A percentile compares a stretch with the other conserved stretches of the same genome.
Evolutionary conservation across 139 green algal species (phyloP).

Genomic region (Chlamydomonas urium): DNA sequence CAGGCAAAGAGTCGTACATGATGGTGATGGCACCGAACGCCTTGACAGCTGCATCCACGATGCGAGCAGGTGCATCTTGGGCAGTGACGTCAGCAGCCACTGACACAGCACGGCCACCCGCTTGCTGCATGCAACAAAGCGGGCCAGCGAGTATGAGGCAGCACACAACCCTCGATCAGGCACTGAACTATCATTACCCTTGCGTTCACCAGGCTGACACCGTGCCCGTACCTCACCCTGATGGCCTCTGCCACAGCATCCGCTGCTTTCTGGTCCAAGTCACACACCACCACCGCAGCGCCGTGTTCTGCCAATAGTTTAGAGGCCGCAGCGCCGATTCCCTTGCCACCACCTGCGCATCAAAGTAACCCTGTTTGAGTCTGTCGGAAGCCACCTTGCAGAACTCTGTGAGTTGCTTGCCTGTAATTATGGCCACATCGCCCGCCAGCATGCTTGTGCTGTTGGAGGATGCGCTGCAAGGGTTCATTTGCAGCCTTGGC

Average conservation of each 20-base stretch:
- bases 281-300: constrained; percentile 60
- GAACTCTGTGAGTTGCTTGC: not conserved
- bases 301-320: constrained; percentile 65
- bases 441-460: constrained; percentile 28
- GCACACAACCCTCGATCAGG: not conserved
- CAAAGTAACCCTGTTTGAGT: not conserved
- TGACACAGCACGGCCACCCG: constrained; percentile 21
- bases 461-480: not conserved
- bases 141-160: not conserved
- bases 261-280: constrained; percentile 62
- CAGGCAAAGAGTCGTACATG: no score
- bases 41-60: constrained; percentile 50
- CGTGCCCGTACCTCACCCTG: constrained; percentile 5
- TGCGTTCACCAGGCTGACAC: not conserved
- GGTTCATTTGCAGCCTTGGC: not conserved
- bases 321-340: constrained; percentile 69
- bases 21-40: constrained; percentile 53
- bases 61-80: constrained; percentile 36
- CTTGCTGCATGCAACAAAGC: constrained; percentile 1
- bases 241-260: constrained; percentile 49
- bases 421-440: constrained; percentile 65
- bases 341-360: constrained; percentile 55
- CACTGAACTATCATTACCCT: not conserved
- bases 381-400: not conserved
- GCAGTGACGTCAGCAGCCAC: constrained; percentile 69